Percentiles rank a stretch among this genome's conserved stretches.
These are phyloP conservation scores for Fusarium sterilihyphosum DNA, from an alignment of 2,329 filamentous ascomycete genomes.

Conservation along the genomic window DNA sequence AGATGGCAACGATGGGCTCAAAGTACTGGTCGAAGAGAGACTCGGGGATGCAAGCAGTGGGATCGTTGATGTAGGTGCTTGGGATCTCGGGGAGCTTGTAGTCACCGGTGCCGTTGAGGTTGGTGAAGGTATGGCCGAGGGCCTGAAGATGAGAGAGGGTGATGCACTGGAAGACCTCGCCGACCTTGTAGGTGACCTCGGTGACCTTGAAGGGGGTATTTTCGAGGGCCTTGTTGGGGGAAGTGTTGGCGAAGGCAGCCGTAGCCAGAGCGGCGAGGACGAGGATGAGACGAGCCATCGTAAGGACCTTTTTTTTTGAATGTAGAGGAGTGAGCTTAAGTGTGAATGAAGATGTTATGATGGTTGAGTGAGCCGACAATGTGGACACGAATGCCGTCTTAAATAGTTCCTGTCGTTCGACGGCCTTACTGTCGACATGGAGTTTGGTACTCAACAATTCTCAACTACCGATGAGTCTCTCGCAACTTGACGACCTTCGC, in stretches of 20 bases:
- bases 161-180: slow-evolving; percentile 5
- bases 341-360: neutral
- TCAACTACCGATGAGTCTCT: neutral
- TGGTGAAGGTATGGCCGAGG: slow-evolving; percentile 17
- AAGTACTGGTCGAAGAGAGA: slow-evolving; percentile 27
- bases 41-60: slow-evolving; percentile 17
- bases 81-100: slow-evolving; percentile 9
- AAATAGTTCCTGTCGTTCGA: neutral
- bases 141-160: slow-evolving; percentile 23
- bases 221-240: neutral
- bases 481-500: neutral
- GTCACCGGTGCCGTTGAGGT: neutral
- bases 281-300: slow-evolving; percentile 12
- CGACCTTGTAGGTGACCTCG: slow-evolving; percentile 1
- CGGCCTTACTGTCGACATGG: rapidly evolving
- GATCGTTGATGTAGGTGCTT: slow-evolving; percentile 3
- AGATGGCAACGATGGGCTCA: slow-evolving; percentile 20
- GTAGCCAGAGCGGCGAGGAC: slow-evolving; percentile 4
- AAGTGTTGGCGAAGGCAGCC: neutral
- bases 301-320: neutral
- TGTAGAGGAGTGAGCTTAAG: neutral
- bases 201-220: neutral
- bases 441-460: neutral
- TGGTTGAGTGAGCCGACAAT: neutral
- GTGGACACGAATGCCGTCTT: neutral